These are phyloP conservation scores for Linum usitatissimum DNA, from an alignment of 345 rosid species.

Conservation along the genomic window DNA sequence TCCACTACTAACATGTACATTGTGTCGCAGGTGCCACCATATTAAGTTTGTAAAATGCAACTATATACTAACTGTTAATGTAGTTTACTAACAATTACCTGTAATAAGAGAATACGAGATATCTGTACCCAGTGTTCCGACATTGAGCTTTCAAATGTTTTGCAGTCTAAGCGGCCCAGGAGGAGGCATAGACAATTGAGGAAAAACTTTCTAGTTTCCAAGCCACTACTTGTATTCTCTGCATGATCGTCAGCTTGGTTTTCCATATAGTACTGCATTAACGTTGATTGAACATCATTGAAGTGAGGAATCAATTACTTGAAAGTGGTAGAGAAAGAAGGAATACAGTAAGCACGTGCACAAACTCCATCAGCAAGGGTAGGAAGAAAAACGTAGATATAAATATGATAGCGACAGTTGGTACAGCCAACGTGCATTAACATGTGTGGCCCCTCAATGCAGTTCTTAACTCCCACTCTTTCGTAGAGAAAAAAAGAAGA, in stretches of 20 bases:
- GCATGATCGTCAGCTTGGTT: slow-evolving; percentile 32
- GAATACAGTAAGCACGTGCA: background rate
- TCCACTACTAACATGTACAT: background rate
- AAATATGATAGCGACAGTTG: background rate
- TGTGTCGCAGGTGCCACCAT: too few species aligned
- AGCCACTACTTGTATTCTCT: slow-evolving; percentile 36
- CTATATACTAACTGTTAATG: background rate
- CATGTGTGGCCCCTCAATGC: background rate
- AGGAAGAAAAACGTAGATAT: background rate
- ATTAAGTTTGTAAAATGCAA: too few species aligned
- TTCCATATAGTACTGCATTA: slow-evolving; percentile 53
- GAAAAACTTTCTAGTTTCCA: slow-evolving; percentile 72
- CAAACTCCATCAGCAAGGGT: background rate
- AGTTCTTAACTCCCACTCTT: background rate
- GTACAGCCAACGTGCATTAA: background rate
- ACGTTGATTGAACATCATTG: background rate
- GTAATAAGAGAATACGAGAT: slow-evolving; percentile 51
- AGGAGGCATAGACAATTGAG: slow-evolving; percentile 78
- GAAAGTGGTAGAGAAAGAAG: slow-evolving; percentile 3
- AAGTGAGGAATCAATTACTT: slow-evolving; percentile 3
- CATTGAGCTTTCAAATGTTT: slow-evolving; percentile 43
- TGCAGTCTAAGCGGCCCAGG: slow-evolving; percentile 68
- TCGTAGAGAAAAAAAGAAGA: background rate
- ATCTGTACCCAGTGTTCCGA: slow-evolving; percentile 60
- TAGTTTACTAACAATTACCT: slow-evolving; percentile 31